Evolutionary conservation across 768 basidiomycete genomes (phyloP).

Genomic region (Amanita molliuscula): DNA sequence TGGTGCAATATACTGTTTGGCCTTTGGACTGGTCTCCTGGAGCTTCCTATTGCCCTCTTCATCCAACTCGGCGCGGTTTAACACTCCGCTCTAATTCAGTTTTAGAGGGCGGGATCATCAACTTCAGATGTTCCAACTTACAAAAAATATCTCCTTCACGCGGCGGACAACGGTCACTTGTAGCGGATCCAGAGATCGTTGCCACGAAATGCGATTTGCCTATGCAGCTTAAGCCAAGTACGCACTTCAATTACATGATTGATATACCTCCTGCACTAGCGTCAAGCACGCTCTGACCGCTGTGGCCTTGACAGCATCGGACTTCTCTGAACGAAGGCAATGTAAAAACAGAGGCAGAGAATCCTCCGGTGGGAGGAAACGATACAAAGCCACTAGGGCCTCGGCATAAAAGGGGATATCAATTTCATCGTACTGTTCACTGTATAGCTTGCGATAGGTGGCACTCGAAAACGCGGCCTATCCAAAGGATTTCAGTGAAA

Average conservation of each 20-base stretch:
- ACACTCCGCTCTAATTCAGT: conserved; percentile 30
- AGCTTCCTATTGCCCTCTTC: conserved; percentile 43
- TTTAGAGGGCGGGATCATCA: background rate
- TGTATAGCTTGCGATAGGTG: conserved; percentile 49
- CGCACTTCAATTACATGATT: background rate
- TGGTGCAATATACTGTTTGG: conserved; percentile 32
- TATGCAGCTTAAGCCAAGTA: conserved; percentile 12
- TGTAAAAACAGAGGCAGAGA: conserved; percentile 46
- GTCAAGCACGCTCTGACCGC: conserved; percentile 68
- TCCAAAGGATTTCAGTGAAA: background rate
- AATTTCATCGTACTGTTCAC: conserved; percentile 59
- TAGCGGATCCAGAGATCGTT: conserved; percentile 40
- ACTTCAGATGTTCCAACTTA: conserved; percentile 16
- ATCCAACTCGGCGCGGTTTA: conserved; percentile 54
- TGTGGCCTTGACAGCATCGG: conserved; percentile 72
- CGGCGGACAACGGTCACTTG: conserved; percentile 34
- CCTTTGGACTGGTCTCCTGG: conserved; percentile 46
- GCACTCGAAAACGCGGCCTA: conserved; percentile 23
- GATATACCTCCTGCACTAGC: conserved; percentile 50
- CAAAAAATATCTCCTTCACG: conserved; percentile 47
- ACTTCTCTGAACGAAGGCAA: conserved; percentile 68
- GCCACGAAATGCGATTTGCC: conserved; percentile 46
- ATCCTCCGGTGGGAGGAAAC: conserved; percentile 58
- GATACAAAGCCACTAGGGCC: conserved; percentile 60
- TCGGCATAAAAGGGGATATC: conserved; percentile 74